Base-by-base conservation (phyloP, 23 red algal species). In the Chondrus crispus region DNA sequence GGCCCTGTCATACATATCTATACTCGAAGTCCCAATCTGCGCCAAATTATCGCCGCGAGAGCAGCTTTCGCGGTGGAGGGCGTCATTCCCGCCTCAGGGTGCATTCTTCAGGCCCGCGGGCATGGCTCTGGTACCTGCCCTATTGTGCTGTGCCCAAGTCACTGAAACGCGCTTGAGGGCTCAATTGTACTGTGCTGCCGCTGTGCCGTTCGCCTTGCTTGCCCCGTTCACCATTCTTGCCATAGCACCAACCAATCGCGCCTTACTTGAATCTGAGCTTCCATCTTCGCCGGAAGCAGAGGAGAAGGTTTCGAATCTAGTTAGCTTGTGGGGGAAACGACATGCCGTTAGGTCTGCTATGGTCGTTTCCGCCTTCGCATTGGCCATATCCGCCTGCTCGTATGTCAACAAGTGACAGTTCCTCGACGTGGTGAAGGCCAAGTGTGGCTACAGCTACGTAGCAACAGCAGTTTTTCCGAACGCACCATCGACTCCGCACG, bases 271-370 rank as follows among this genome's bases (percentile, higher is more conserved):
- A 46, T 80, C 46, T 16, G 7, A n/a, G 3, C 14, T 33, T 10
- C 74, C 74, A 13, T 45, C 26, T 2, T 32, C 51, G 3, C 4
- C 36, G 2, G 48, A 42, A 18, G 80, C 62, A 36, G 80, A 85
- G 28, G 80, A 85, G 2, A 57, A 22, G 52, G 80, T 85, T 30
- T 64, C 6, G 19, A 37, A 2, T 66, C 5, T 66, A 14, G 46
- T 85, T 62, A 46, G 20, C 29, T 24, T 42, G 1, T 85, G 80
- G 80, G 80, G 53, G 3, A 5, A 20, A 5, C 46, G 32, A 66
- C 80, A 85, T 85, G 80, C 80, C 40, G 80, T 85, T 2, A 51
- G 80, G 30, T 35, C 51, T 40, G 62, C 46, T 30, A 10, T 85
- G 3, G 60, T 39, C 2, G 3, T 46, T 5, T 66, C 39, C 4